A percentile compares a stretch with the other conserved stretches of the same genome.
These are phyloP conservation scores for Globisporangium nagaii DNA, from an alignment of 352 stramenopile species.

Conservation along the genomic window DNA sequence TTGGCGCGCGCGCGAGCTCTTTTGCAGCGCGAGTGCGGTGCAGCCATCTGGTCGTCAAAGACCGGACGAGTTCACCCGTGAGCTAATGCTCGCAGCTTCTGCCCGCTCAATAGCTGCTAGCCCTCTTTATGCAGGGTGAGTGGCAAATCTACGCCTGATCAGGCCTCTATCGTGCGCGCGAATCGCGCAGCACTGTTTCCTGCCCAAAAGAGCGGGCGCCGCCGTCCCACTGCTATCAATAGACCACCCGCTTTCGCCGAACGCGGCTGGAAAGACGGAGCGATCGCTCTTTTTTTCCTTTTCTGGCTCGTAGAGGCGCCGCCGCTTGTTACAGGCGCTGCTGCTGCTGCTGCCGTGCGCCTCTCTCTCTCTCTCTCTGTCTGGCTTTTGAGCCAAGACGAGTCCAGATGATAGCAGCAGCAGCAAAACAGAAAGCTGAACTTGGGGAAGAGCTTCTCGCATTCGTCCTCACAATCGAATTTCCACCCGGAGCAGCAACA, in stretches of 20 bases:
- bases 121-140: background rate
- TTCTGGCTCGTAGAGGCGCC: conserved; percentile 5
- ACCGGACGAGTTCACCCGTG: background rate
- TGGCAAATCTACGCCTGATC: no score
- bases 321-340: no score
- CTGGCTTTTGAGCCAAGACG: no score
- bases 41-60: conserved; percentile 5
- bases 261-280: conserved; percentile 11
- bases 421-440: conserved; percentile 4
- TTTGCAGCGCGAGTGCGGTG: background rate
- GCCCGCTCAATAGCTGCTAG: no score
- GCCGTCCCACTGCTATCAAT: conserved; percentile 11
- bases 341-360: background rate
- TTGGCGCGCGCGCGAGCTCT: background rate
- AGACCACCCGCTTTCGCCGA: conserved; percentile 4
- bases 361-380: conserved; percentile 1
- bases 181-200: no score
- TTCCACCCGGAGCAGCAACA: conserved; percentile 21
- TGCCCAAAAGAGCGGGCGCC: background rate
- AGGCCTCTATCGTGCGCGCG: no score
- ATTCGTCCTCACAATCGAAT: conserved; percentile 31
- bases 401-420: no score
- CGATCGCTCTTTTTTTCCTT: background rate
- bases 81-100: background rate
- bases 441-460: background rate